Conservation (phyloP, 345 rosid genomes). For the Ricinus communis region DNA sequence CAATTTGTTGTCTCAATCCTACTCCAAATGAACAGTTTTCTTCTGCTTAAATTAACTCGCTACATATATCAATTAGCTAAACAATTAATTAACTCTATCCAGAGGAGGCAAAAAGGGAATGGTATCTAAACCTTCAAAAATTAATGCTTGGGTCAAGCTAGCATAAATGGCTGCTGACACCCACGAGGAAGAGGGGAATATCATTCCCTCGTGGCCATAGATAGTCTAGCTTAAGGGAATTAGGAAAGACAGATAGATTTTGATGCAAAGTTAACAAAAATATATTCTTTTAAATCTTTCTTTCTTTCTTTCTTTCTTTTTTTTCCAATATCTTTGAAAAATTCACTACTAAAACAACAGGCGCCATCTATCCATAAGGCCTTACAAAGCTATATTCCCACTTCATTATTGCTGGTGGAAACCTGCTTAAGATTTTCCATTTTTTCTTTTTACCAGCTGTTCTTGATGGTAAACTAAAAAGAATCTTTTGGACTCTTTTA, state of each 20-base stretch:
- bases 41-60: conserved; percentile 24
- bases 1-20: conserved; percentile 26
- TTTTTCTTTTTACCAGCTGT: too few relatives aligned
- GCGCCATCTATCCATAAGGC: not conserved
- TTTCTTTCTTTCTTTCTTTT: too few relatives aligned
- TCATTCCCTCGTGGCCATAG: conserved; percentile 10
- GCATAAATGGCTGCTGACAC: conserved; percentile 24
- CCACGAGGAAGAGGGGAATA: conserved; percentile 28
- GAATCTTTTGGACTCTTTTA: too few relatives aligned
- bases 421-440: too few relatives aligned
- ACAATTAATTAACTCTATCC: too few relatives aligned
- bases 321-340: conserved; percentile 25
- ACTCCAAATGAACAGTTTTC: conserved; percentile 24
- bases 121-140: too few relatives aligned
- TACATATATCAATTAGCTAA: too few relatives aligned
- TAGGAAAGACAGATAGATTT: conserved; percentile 8
- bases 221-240: conserved; percentile 2
- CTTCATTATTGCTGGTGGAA: too few relatives aligned
- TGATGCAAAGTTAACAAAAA: conserved; percentile 21
- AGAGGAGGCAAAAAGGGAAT: too few relatives aligned
- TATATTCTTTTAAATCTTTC: conserved; percentile 29
- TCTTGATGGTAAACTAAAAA: too few relatives aligned
- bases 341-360: not conserved
- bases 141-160: conserved; percentile 35
- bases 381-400: conserved; percentile 11